Percentiles rank a stretch among this genome's conserved stretches.
Conservation (phyloP, 2,329 filamentous ascomycete species). For the Fusarium sp. region DNA sequence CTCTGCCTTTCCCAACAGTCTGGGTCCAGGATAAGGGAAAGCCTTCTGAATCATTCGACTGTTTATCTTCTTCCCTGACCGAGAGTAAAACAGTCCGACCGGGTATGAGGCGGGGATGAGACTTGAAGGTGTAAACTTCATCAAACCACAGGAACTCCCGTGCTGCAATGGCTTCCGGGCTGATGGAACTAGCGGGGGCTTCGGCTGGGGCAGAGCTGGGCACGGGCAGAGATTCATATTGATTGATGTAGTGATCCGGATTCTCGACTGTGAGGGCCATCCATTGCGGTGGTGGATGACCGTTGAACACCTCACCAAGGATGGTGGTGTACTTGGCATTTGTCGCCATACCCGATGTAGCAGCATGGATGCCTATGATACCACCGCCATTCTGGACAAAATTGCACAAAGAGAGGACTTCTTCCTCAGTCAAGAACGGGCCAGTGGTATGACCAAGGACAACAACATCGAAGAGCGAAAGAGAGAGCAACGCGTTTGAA, state of each 20-base stretch:
- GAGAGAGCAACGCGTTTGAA: neutral
- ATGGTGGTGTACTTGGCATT: slow-evolving; percentile 10
- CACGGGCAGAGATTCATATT: rapidly evolving
- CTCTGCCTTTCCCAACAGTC: slow-evolving; percentile 8
- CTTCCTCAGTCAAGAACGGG: neutral
- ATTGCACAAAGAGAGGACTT: neutral
- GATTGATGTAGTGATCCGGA: slow-evolving; percentile 2
- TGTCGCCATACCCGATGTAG: neutral
- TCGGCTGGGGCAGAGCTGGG: neutral
- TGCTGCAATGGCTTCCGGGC: rapidly evolving
- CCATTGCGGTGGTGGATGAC: slow-evolving; percentile 23
- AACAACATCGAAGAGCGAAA: slow-evolving; percentile 8
- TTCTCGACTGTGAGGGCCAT: slow-evolving; percentile 2
- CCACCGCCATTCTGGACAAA: slow-evolving; percentile 19
- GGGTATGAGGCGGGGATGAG: neutral
- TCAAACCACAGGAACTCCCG: slow-evolving; percentile 10
- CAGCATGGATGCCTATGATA: slow-evolving; percentile 28
- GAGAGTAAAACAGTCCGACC: slow-evolving; percentile 4
- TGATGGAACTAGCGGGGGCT: neutral
- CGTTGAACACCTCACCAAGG: slow-evolving; percentile 15
- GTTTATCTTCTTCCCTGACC: rapidly evolving
- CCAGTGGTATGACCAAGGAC: slow-evolving; percentile 22
- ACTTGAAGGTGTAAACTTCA: slow-evolving; percentile 26
- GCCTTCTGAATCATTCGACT: neutral
- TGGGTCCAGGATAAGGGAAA: slow-evolving; percentile 23